These are phyloP conservation scores for Russula foetens DNA, from an alignment of 768 basidiomycete genomes.

Conservation along the genomic window DNA sequence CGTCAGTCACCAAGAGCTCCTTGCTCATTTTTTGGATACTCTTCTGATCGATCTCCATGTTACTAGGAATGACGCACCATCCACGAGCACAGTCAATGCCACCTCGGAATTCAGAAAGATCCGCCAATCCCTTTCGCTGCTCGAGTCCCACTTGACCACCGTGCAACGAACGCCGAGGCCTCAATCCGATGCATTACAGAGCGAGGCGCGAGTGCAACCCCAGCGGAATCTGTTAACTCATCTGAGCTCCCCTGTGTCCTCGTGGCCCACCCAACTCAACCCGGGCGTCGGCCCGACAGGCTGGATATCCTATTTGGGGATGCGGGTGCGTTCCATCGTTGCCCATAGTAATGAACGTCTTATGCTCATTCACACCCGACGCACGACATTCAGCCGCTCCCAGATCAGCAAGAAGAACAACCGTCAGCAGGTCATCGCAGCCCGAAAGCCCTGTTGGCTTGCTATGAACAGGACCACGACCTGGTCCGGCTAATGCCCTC, in stretches of 20 bases:
- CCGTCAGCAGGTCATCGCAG: neutral
- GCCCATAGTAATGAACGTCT: neutral
- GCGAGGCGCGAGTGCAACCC: neutral
- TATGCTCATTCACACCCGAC: neutral
- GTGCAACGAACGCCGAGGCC: neutral
- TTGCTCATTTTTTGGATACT: no score
- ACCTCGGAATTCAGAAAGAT: conserved; percentile 19
- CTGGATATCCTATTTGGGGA: conserved; percentile 19
- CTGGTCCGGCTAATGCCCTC: conserved; percentile 18
- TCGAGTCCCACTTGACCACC: conserved; percentile 16
- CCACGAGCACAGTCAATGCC: conserved; percentile 12
- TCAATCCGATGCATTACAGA: neutral
- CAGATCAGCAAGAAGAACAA: conserved; percentile 13
- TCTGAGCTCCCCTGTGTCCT: conserved; percentile 9
- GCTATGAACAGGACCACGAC: conserved; percentile 18
- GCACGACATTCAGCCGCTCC: conserved; percentile 8
- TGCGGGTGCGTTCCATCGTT: conserved; percentile 11
- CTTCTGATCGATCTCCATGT: neutral
- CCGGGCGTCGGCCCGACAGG: conserved; percentile 17
- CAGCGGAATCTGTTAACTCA: conserved; percentile 7
- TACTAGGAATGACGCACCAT: neutral
- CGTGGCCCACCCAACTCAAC: conserved; percentile 15
- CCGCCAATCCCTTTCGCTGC: conserved; percentile 19
- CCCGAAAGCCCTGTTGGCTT: conserved; percentile 4
- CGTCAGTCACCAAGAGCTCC: neutral